Evolutionary conservation across 2,329 filamentous ascomycete species (phyloP), one percentile per base, ranked within the genome.

Genomic region (Diaporthe australafricana): DNA sequence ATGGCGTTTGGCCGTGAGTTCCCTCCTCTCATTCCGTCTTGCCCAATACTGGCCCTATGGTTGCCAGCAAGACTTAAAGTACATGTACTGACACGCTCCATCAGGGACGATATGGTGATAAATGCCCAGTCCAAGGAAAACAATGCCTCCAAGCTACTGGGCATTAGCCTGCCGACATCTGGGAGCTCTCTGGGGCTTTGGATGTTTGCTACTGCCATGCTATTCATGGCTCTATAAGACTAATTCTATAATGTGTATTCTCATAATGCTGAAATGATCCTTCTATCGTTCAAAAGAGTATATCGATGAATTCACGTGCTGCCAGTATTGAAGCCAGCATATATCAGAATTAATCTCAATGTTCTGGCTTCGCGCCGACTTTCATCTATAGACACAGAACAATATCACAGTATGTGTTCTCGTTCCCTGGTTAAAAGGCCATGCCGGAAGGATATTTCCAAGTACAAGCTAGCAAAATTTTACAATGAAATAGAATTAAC

Each of bases 1-100:
- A 63, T 63, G 68, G 42, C 47, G 68, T 63, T n/a, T 63, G 68
- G 68, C 57, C 56, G 68, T 70, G 14, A 70, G 68, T 70, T 35
- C 11, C 11, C 5, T 48, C 57, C 27, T 14, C 9, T 1, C n/a
- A 20, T 5, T 6, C 27, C 30, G 6, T 5, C 17, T 35, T 35
- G 2, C 16, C 22, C 7, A 53, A n/a, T n/a, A n/a, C n/a, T n/a
- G n/a, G n/a, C n/a, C n/a, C n/a, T n/a, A n/a, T n/a, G n/a, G n/a
- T n/a, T n/a, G n/a, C n/a, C n/a, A n/a, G 20, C 8, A n/a, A 55
- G 17, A 22, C n/a, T 12, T 55, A 9, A 20, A 35, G 3, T 22
- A n/a, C 5, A 14, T 38, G 5, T 63, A 12, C 57, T 63, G 17
- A 62, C 25, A 47, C 22, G 17, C 12, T 25, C 45, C 4, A 3